Evolutionary conservation across 768 basidiomycete species (phyloP), one percentile per base, ranked within the genome.

Genomic region (Termitomyces sp.): DNA sequence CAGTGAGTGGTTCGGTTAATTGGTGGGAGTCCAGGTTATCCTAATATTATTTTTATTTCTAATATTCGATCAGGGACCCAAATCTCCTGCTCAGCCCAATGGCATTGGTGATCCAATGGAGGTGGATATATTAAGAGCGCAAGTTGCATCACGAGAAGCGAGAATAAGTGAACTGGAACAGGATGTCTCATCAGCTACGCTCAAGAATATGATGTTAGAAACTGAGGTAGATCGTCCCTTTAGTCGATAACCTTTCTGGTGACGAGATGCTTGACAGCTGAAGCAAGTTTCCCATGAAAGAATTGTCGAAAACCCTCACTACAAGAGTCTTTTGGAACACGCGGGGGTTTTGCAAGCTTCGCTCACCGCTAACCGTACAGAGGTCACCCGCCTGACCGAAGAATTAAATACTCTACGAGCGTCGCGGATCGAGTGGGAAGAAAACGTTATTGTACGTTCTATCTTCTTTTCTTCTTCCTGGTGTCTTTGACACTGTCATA

Each of bases 1-100:
- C 75, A 77, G 89, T 89, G 81, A 83, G 89, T 87, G 79, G 77
- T 75, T 77, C 74, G 77, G 73, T 79, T 76, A 75, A 80, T 77
- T 81, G 82, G 84, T 85, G 84, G 82, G 84, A 82, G 77, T 76
- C 73, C 73, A 73, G 71, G 70, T 69, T 71, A 68, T 75, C 73
- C 72, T 75, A 63, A 78, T 74, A 58, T 66, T 53, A 66, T 49
- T 65, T 63, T 27, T 8, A 1, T 40, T 71, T 77, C 82, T 84
- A 70, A 87, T 76, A 16, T 63, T 31, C 54, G 49, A 63, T 31
- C 66, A 89, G 85, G 78, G 68, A 17, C 65, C 71, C 19, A 61
- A 63, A 19, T 63, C 71, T 34, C 65, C 69, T 48, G 64, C 66
- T 32, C 73, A 70, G 52, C 35, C 62, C 17, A 80, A 81, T 59